phyloP scores from a whole-genome alignment of 306 rosid species.

The Glycine latifolia region DNA sequence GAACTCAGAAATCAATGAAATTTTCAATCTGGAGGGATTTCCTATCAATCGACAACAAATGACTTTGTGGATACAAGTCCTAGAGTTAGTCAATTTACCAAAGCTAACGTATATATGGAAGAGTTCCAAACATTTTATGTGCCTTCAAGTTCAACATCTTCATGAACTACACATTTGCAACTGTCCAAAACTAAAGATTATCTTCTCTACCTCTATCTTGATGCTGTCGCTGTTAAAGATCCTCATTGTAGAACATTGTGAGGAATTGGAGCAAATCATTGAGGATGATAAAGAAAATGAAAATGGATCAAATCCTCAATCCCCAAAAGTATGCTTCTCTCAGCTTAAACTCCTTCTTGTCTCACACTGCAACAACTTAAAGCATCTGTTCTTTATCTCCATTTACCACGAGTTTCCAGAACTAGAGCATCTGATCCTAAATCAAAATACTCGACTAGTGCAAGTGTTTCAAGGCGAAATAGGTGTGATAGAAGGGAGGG shows the following conservation, averaged over 20 bases:
- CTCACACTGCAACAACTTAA: background rate
- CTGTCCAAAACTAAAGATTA: conserved; percentile 9
- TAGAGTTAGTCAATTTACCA: background rate
- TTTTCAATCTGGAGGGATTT: background rate
- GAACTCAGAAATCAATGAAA: background rate
- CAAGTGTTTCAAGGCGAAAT: background rate
- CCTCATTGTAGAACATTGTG: conserved; percentile 14
- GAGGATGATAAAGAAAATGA: conserved; percentile 12
- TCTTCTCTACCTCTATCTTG: conserved; percentile 27
- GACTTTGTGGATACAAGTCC: background rate
- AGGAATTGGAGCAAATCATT: conserved; percentile 40
- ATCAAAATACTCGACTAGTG: background rate
- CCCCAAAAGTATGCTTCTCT: background rate
- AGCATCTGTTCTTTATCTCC: background rate
- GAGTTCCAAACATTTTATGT: background rate
- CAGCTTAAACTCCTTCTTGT: background rate
- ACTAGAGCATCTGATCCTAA: background rate
- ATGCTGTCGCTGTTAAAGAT: conserved; percentile 27
- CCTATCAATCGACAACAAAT: background rate
- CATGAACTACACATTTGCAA: conserved; percentile 1
- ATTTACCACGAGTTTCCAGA: background rate
- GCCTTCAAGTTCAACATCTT: background rate
- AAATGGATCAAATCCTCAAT: background rate
- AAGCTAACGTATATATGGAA: background rate
- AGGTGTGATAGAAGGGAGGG: background rate